phyloP scores from a whole-genome alignment of 2,329 filamentous ascomycete genomes.

The Phialophora verrucosa region DNA sequence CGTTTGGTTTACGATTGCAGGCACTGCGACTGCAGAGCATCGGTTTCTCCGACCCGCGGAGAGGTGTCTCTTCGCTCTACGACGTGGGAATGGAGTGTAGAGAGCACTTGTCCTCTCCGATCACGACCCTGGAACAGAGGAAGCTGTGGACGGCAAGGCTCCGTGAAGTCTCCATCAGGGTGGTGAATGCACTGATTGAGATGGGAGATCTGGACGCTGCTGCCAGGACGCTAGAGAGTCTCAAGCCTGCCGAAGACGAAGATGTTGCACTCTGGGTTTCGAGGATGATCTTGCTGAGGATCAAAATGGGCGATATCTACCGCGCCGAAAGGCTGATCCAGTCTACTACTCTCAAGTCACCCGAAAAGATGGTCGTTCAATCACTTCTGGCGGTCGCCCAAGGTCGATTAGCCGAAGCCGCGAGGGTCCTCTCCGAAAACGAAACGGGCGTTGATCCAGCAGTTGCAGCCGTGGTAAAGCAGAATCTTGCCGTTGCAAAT shows the following conservation, averaged over 20 bases:
- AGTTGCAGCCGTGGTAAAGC: constrained; percentile 71
- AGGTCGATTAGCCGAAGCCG: constrained; percentile 70
- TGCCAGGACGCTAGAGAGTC: constrained; percentile 69
- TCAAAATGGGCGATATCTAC: constrained; percentile 77
- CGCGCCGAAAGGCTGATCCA: constrained; percentile 65
- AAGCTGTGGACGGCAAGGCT: constrained; percentile 74
- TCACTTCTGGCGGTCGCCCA: constrained; percentile 81
- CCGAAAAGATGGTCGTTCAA: constrained; percentile 53
- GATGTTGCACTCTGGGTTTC: constrained; percentile 41
- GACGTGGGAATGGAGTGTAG: constrained; percentile 82
- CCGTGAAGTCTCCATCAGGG: constrained; percentile 72
- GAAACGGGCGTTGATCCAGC: constrained; percentile 42
- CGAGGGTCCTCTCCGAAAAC: constrained; percentile 20
- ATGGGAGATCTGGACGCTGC: constrained; percentile 89
- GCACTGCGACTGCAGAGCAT: constrained; percentile 83
- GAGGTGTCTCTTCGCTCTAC: constrained; percentile 88
- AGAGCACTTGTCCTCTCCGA: constrained; percentile 60
- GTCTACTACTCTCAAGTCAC: constrained; percentile 47
- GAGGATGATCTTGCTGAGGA: constrained; percentile 68
- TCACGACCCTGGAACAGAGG: constrained; percentile 59
- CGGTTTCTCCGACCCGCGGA: constrained; percentile 80
- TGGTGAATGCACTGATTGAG: constrained; percentile 59
- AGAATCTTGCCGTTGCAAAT: constrained; percentile 83
- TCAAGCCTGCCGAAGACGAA: constrained; percentile 50
- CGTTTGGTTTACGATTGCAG: constrained; percentile 85